Conservation (phyloP, 2,329 filamentous ascomycete species). For the Chaetomiaceae sp. region DNA sequence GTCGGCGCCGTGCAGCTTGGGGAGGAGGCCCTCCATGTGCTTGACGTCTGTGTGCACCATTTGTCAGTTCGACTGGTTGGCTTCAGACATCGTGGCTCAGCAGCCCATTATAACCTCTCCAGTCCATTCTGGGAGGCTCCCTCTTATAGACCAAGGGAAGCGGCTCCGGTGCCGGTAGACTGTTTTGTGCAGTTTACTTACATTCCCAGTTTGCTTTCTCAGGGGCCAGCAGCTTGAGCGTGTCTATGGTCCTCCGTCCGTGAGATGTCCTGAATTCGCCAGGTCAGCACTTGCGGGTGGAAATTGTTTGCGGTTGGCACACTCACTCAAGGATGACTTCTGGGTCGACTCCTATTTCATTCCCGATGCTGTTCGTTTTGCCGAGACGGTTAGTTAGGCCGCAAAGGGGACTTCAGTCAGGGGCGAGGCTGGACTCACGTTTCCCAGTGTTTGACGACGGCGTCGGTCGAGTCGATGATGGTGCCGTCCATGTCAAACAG, state of each 20-base stretch:
- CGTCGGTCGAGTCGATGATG: constrained; percentile 75
- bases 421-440: constrained; percentile 42
- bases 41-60: constrained; percentile 59
- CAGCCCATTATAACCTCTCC: no score
- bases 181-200: constrained; percentile 43
- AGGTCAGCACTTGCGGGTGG: not conserved
- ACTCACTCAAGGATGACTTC: constrained; percentile 66
- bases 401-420: no score
- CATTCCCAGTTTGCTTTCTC: constrained; percentile 91
- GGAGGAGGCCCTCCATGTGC: constrained; percentile 72
- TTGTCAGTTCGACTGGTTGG: not conserved
- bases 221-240: constrained; percentile 71
- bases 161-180: not conserved
- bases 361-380: constrained; percentile 56
- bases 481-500: constrained; percentile 79
- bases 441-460: constrained; percentile 75
- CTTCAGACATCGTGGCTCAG: no score
- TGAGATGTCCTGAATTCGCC: constrained; percentile 61
- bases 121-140: not conserved
- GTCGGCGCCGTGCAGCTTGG: constrained; percentile 69
- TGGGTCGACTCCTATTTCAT: constrained; percentile 80
- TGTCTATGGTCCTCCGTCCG: constrained; percentile 84
- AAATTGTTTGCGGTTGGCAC: not conserved
- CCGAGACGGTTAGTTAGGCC: not conserved
- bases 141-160: not conserved